Evolutionary conservation across 176 grass and related monocot genomes (phyloP).

Genomic region (Thinopyrum elongatum): DNA sequence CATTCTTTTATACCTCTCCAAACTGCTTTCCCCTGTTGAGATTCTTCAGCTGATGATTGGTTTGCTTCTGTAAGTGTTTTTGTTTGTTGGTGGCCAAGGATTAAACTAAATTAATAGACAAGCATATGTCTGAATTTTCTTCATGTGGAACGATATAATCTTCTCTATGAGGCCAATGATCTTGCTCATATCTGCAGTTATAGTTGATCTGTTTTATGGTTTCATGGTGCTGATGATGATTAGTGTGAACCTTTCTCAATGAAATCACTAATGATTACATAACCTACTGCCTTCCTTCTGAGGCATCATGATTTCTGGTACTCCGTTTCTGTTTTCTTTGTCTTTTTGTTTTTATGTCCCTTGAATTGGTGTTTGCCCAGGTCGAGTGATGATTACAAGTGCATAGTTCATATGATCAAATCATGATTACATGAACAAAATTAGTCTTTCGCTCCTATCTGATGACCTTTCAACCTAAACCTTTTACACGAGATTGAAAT

Average conservation of each 20-base stretch:
- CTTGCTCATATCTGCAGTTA: no score
- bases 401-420: constrained; percentile 98
- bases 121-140: constrained; percentile 85
- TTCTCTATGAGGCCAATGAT: constrained; percentile 40
- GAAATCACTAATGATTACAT: constrained; percentile 49
- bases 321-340: not conserved
- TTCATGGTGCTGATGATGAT: constrained; percentile 44
- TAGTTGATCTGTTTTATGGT: not conserved
- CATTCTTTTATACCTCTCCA: no score
- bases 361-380: not conserved
- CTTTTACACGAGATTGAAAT: not conserved
- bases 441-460: constrained; percentile 96
- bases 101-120: constrained; percentile 51
- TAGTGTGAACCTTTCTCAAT: constrained; percentile 39
- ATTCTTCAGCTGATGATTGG: no score
- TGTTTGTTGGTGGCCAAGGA: constrained; percentile 32
- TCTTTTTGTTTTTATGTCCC: not conserved
- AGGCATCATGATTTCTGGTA: not conserved
- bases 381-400: constrained; percentile 56
- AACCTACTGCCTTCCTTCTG: constrained; percentile 87
- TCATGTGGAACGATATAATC: constrained; percentile 67
- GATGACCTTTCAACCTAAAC: constrained; percentile 2
- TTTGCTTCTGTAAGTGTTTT: not conserved
- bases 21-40: no score
- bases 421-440: constrained; percentile 59